These are phyloP conservation scores for Aspergillus luchuensis DNA, from an alignment of 2,329 filamentous ascomycete species.

Conservation along the genomic window DNA sequence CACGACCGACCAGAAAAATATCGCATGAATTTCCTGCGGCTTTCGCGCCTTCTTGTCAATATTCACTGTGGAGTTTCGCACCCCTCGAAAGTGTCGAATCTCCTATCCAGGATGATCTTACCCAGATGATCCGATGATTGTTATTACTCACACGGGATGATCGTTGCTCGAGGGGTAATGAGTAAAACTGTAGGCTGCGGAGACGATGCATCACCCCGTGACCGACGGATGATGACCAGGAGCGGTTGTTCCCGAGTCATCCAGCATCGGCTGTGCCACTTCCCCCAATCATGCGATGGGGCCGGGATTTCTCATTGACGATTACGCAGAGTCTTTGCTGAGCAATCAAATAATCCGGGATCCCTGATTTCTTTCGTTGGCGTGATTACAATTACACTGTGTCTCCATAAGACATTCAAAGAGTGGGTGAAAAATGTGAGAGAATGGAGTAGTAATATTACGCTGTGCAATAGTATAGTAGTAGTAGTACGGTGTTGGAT, in stretches of 20 bases:
- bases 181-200: background rate
- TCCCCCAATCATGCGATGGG: conserved; percentile 11
- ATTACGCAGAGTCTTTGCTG: background rate
- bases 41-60: background rate
- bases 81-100: background rate
- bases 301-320: background rate
- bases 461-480: background rate
- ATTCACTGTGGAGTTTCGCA: background rate
- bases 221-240: background rate
- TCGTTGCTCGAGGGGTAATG: background rate
- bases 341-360: background rate
- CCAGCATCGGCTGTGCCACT: background rate
- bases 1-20: background rate
- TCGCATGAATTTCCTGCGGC: background rate
- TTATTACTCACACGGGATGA: background rate
- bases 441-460: background rate
- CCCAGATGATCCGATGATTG: background rate
- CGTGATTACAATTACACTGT: conserved; percentile 1
- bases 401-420: background rate
- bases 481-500: background rate
- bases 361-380: background rate
- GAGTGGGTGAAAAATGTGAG: background rate
- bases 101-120: background rate
- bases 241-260: conserved; percentile 10
- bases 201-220: background rate